A percentile compares a stretch with the other conserved stretches of the same genome.
These are phyloP conservation scores for Clitopilus hobsonii DNA, from an alignment of 768 basidiomycete genomes.

Conservation along the genomic window DNA sequence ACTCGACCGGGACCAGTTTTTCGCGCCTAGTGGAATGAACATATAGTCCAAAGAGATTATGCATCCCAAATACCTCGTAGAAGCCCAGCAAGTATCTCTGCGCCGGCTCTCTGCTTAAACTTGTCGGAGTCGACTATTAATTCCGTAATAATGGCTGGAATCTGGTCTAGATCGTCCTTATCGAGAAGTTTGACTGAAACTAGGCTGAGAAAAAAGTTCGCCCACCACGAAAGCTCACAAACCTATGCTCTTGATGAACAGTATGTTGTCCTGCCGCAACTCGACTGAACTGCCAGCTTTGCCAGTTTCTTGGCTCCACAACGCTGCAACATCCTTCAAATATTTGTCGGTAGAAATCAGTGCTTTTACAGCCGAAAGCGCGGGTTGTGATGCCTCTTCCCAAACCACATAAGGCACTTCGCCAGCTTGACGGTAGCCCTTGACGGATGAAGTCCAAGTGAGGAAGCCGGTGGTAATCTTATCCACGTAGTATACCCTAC, in stretches of 20 bases:
- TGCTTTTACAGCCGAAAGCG: conserved; percentile 47
- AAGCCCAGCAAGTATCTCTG: conserved; percentile 62
- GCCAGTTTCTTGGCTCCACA: conserved; percentile 82
- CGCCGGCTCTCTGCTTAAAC: conserved; percentile 80
- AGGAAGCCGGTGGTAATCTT: conserved; percentile 77
- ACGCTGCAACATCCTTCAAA: conserved; percentile 51
- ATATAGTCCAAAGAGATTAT: background rate
- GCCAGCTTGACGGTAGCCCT: conserved; percentile 48
- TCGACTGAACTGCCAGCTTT: conserved; percentile 48
- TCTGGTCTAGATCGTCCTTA: conserved; percentile 41
- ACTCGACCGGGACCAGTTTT: conserved; percentile 69
- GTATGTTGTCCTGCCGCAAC: conserved; percentile 46
- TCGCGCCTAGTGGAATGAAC: conserved; percentile 48
- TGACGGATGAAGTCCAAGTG: conserved; percentile 61
- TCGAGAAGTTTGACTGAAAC: conserved; percentile 64
- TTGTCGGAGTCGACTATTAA: conserved; percentile 65
- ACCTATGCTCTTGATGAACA: conserved; percentile 37
- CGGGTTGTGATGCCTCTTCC: conserved; percentile 47
- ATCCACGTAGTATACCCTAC: conserved; percentile 57
- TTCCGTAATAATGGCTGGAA: conserved; percentile 55
- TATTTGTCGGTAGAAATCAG: conserved; percentile 46
- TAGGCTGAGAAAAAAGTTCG: background rate
- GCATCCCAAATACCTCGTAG: conserved; percentile 52
- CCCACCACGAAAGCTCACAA: conserved; percentile 5
- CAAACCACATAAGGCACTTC: conserved; percentile 39